phyloP scores from a whole-genome alignment of 495 filamentous ascomycete genomes.

The Saxophila tyrrhenica region DNA sequence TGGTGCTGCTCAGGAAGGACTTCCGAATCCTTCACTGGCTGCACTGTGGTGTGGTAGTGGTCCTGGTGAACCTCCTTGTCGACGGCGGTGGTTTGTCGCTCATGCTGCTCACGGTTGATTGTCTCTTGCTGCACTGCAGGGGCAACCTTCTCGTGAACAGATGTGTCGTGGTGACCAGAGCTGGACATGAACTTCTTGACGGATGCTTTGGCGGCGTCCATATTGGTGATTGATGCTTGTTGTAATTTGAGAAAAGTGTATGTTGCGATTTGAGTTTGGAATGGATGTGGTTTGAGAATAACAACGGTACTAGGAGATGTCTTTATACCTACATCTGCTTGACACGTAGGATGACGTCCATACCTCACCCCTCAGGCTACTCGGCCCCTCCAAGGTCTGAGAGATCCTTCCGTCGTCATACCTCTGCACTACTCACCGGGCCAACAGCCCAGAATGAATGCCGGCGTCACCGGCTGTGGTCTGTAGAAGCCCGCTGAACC shows the following conservation, averaged over 20 bases:
- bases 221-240: conserved; percentile 16
- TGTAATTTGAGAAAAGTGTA: neutral
- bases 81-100: conserved; percentile 44
- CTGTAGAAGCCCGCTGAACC: too few relatives aligned
- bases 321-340: too few relatives aligned
- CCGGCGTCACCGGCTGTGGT: too few relatives aligned
- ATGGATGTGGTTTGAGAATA: too few relatives aligned
- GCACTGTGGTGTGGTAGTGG: conserved; percentile 35
- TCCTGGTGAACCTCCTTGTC: conserved; percentile 47
- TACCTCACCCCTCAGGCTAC: too few relatives aligned
- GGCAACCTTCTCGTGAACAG: conserved; percentile 48
- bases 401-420: too few relatives aligned
- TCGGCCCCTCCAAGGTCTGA: too few relatives aligned
- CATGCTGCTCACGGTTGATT: conserved; percentile 40
- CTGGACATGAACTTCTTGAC: conserved; percentile 42
- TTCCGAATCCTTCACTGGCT: conserved; percentile 28
- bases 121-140: conserved; percentile 49
- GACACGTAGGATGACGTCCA: too few relatives aligned
- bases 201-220: conserved; percentile 45
- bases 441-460: too few relatives aligned
- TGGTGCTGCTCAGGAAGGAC: conserved; percentile 30
- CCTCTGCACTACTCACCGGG: too few relatives aligned
- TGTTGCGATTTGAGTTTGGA: too few relatives aligned
- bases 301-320: too few relatives aligned
- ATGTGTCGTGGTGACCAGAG: conserved; percentile 49